These are phyloP conservation scores for Arthrobotrys sphaeroides DNA, from an alignment of 2,329 filamentous ascomycete genomes.

Conservation along the genomic window DNA sequence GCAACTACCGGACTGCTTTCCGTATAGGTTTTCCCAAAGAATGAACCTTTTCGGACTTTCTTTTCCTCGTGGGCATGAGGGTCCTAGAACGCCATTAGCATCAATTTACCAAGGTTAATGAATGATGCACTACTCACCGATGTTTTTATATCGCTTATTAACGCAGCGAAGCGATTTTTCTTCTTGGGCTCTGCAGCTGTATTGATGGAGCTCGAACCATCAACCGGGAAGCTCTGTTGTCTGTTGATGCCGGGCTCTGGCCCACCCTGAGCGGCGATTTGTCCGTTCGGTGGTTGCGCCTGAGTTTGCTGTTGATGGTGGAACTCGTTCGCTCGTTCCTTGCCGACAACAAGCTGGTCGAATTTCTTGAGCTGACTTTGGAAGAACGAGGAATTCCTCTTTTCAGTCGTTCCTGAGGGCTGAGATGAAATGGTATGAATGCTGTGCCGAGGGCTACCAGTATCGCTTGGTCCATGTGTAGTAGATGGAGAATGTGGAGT, in stretches of 20 bases:
- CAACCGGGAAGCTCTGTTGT: slow-evolving; percentile 36
- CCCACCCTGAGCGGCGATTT: not conserved
- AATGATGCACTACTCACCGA: slow-evolving; percentile 9
- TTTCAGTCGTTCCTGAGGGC: slow-evolving; percentile 29
- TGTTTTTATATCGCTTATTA: slow-evolving; percentile 43
- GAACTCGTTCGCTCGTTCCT: slow-evolving; percentile 45
- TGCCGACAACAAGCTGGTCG: slow-evolving; percentile 41
- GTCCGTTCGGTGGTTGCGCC: slow-evolving; percentile 8
- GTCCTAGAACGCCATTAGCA: slow-evolving; percentile 17
- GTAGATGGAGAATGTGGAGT: slow-evolving; percentile 15
- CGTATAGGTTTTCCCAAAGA: slow-evolving; percentile 13
- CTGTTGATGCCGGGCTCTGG: slow-evolving; percentile 38
- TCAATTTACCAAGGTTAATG: not conserved
- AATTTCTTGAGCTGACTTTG: slow-evolving; percentile 39
- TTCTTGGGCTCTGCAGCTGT: slow-evolving; percentile 35
- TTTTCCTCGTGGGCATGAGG: slow-evolving; percentile 10
- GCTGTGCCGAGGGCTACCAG: slow-evolving; percentile 39
- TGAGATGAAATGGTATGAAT: slow-evolving; percentile 41
- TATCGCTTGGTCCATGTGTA: not conserved
- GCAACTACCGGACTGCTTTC: slow-evolving; percentile 5
- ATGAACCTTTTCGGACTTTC: slow-evolving; percentile 32
- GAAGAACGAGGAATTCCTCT: slow-evolving; percentile 46
- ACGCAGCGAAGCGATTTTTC: slow-evolving; percentile 34
- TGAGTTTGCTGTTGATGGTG: slow-evolving; percentile 28
- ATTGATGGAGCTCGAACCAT: slow-evolving; percentile 40